These are phyloP conservation scores for Elsinoe arachidis DNA, from an alignment of 2,329 filamentous ascomycete species.

Conservation along the genomic window DNA sequence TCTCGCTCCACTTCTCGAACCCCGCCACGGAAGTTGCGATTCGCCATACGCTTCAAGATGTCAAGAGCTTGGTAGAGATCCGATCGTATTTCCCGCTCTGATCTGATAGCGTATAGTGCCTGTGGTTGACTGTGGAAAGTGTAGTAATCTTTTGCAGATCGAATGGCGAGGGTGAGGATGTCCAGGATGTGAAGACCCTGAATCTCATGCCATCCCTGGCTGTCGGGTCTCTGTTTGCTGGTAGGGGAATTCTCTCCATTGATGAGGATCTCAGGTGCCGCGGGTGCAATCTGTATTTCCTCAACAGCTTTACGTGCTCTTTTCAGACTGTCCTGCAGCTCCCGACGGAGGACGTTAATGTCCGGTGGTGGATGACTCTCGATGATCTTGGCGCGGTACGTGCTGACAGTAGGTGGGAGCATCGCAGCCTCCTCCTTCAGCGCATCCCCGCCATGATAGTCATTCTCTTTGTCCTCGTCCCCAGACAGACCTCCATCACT, in stretches of 20 bases:
- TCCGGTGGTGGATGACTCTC: slow-evolving; percentile 77
- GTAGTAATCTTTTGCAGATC: slow-evolving; percentile 93
- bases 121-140: slow-evolving; percentile 83
- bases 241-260: slow-evolving; percentile 16
- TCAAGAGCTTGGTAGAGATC: slow-evolving; percentile 84
- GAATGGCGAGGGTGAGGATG: slow-evolving; percentile 87
- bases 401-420: slow-evolving; percentile 94
- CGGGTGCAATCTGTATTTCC: slow-evolving; percentile 38
- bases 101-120: slow-evolving; percentile 74
- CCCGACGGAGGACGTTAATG: slow-evolving; percentile 64
- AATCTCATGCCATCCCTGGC: slow-evolving; percentile 70
- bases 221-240: slow-evolving; percentile 26
- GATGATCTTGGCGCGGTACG: slow-evolving; percentile 79
- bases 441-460: slow-evolving; percentile 20
- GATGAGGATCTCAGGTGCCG: slow-evolving; percentile 18
- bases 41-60: slow-evolving; percentile 82
- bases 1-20: slow-evolving; percentile 68
- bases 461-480: slow-evolving; percentile 24
- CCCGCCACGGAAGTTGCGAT: slow-evolving; percentile 75
- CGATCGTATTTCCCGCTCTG: slow-evolving; percentile 73
- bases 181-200: slow-evolving; percentile 90
- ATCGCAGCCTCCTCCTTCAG: slow-evolving; percentile 62
- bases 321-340: slow-evolving; percentile 58
- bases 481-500: neutral
- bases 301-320: slow-evolving; percentile 61